Evolutionary conservation across 495 filamentous ascomycete species (phyloP), one percentile per base, ranked within the genome.

Genomic region (Aspergillus sclerotiicarbonarius): DNA sequence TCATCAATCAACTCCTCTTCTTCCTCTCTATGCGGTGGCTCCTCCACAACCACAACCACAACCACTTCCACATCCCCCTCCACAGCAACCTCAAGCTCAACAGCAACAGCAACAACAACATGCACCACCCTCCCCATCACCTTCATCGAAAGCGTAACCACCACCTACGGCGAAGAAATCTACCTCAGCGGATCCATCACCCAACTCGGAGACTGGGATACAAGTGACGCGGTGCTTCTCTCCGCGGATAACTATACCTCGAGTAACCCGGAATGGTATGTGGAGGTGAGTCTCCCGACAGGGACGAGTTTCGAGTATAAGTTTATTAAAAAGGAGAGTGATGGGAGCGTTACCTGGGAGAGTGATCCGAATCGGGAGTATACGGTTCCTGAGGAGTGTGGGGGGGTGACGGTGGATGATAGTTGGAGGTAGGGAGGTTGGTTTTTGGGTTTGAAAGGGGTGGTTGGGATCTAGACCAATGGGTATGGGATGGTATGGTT

Each of bases 301-400:
- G 82, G 83, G 0, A 71, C 71, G 44, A 63, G 57, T 0, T 76
- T 90, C 21, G 62, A 84, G 68, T 90, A 89, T 64, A 90, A 90
- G 72, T 90, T 82, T 60, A 78, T 89, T 56, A 77, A 79, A 50
- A 73, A 84, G 32, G 71, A 73, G 29, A 59, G 64, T 0, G 78
- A 82, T 63, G 81, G 84, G 1, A 70, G 60, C 8, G 68, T 87
- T 4, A 71, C 61, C 20, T 87, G 84, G 85, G 84, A 88, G 71
- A 70, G 75, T 35, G 85, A 84, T 62, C 78, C 82, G 0, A 87
- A 90, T 62, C 74, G 79, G 46, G 68, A 61, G 16, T 84, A 75
- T 61, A 80, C 76, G 0, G 80, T 87, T 21, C 67, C 80, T 0
- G 55, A 49, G 25, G 25, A 25, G 2, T 82, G 83, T 69, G 39